A percentile compares a stretch with the other conserved stretches of the same genome.
Conservation (phyloP, 805 yeast species). For the Cephaloascus fragrans region DNA sequence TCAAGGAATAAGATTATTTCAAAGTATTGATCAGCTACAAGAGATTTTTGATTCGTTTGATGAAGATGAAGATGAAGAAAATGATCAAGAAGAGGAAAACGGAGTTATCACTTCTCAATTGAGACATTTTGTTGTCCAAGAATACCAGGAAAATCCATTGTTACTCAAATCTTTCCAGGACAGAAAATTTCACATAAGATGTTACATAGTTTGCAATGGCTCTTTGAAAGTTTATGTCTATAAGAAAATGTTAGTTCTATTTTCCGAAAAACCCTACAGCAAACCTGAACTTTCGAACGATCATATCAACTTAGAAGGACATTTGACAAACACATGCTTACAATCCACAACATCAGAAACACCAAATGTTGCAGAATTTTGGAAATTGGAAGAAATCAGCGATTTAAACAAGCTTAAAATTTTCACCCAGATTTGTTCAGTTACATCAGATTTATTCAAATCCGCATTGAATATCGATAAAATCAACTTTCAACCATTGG, state of each 20-base stretch:
- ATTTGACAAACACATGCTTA: slow-evolving; percentile 88
- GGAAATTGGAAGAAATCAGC: slow-evolving; percentile 36
- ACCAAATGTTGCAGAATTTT: slow-evolving; percentile 53
- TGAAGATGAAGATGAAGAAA: slow-evolving; percentile 56
- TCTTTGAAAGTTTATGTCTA: slow-evolving; percentile 72
- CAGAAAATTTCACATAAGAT: slow-evolving; percentile 83
- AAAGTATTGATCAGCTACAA: slow-evolving; percentile 71
- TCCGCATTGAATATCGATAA: slow-evolving; percentile 80
- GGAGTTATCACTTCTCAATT: slow-evolving; percentile 80
- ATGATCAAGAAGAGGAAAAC: slow-evolving; percentile 40
- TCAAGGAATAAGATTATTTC: slow-evolving; percentile 84
- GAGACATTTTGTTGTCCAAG: slow-evolving; percentile 86
- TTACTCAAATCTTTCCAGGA: slow-evolving; percentile 47
- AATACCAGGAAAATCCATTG: slow-evolving; percentile 63
- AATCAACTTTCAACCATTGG: slow-evolving; percentile 74
- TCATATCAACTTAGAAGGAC: slow-evolving; percentile 50
- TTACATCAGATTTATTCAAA: slow-evolving; percentile 60
- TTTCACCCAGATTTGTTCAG: slow-evolving; percentile 44
- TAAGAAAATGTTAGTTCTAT: slow-evolving; percentile 70
- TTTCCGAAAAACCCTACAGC: slow-evolving; percentile 50
- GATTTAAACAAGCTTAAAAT: slow-evolving; percentile 27
- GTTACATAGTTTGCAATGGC: slow-evolving; percentile 72
- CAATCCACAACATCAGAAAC: slow-evolving; percentile 42
- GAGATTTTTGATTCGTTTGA: slow-evolving; percentile 79
- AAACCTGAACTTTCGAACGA: slow-evolving; percentile 18